Percentiles rank a stretch among this genome's conserved stretches.
Conservation (phyloP, 1,284 basidiomycete species). For the Ganoderma multipileum region DNA sequence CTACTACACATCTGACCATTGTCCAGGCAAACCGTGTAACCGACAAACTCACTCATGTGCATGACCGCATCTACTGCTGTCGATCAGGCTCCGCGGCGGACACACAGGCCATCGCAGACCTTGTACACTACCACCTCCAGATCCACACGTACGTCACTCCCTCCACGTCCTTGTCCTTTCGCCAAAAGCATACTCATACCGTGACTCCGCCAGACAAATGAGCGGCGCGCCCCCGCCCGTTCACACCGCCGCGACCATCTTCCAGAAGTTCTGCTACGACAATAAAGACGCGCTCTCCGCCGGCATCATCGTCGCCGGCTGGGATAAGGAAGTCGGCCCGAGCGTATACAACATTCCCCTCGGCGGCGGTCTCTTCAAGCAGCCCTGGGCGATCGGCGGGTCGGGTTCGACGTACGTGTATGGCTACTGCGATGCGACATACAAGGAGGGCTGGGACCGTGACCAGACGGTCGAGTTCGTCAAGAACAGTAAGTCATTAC, state of each 20-base stretch:
- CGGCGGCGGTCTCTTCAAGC: slow-evolving; percentile 92
- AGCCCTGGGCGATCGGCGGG: slow-evolving; percentile 97
- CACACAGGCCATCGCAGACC: slow-evolving; percentile 96
- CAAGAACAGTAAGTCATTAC: slow-evolving; percentile 76
- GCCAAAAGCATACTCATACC: neutral
- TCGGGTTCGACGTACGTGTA: slow-evolving; percentile 99
- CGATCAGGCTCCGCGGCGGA: slow-evolving; percentile 98
- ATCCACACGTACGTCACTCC: slow-evolving; percentile 66
- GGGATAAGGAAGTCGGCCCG: slow-evolving; percentile 94
- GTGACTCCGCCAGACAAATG: slow-evolving; percentile 59
- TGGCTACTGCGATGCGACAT: slow-evolving; percentile 99
- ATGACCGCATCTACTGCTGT: slow-evolving; percentile 99
- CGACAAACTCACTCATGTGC: slow-evolving; percentile 96
- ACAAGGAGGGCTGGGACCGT: slow-evolving; percentile 89
- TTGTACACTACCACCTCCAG: slow-evolving; percentile 89
- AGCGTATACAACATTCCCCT: slow-evolving; percentile 97
- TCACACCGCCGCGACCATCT: slow-evolving; percentile 82
- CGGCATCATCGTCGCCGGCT: slow-evolving; percentile 98
- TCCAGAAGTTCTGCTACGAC: slow-evolving; percentile 92
- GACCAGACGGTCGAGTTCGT: slow-evolving; percentile 96
- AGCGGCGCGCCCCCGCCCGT: slow-evolving; percentile 79
- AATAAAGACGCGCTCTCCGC: slow-evolving; percentile 93
- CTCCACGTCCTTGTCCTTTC: neutral
- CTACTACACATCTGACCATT: neutral
- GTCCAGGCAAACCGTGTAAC: slow-evolving; percentile 94